These are phyloP conservation scores for Vanderwaltozyma tropicalis DNA, from an alignment of 805 yeast genomes.

Conservation along the genomic window DNA sequence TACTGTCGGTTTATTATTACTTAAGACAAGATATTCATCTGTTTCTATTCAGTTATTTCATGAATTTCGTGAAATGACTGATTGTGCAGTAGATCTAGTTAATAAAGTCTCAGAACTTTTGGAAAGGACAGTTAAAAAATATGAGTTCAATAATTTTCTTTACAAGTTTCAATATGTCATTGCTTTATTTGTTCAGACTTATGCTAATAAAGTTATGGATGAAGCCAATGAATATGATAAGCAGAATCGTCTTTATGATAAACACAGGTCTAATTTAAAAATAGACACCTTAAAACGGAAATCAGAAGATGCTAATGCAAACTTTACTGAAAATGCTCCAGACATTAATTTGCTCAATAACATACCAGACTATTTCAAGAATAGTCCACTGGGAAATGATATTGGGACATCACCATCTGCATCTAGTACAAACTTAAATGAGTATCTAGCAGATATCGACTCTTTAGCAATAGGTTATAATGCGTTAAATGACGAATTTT, in stretches of 20 bases:
- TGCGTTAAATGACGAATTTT: conserved; percentile 58
- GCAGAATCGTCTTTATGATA: background rate
- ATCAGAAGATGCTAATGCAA: background rate
- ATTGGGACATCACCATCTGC: conserved; percentile 35
- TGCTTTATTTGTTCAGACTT: conserved; percentile 51
- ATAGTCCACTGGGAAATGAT: conserved; percentile 17
- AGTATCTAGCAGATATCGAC: conserved; percentile 27
- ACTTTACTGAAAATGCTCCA: background rate
- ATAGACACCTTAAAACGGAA: background rate
- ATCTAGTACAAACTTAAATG: conserved; percentile 23
- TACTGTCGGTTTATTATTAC: conserved; percentile 48
- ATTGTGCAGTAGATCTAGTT: conserved; percentile 30
- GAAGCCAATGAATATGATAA: background rate
- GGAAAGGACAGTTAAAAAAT: conserved; percentile 23
- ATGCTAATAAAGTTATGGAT: conserved; percentile 29
- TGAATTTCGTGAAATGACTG: conserved; percentile 39
- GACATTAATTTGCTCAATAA: background rate
- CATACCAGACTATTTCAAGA: too few relatives aligned
- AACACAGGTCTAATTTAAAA: background rate
- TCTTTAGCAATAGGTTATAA: conserved; percentile 39
- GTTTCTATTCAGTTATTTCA: conserved; percentile 39
- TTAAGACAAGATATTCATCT: conserved; percentile 46
- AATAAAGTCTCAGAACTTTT: conserved; percentile 18
- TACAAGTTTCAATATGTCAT: conserved; percentile 46
- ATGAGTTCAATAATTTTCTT: conserved; percentile 40